These are phyloP conservation scores for Clavispora phyllophila DNA, from an alignment of 805 yeast genomes.

Conservation along the genomic window DNA sequence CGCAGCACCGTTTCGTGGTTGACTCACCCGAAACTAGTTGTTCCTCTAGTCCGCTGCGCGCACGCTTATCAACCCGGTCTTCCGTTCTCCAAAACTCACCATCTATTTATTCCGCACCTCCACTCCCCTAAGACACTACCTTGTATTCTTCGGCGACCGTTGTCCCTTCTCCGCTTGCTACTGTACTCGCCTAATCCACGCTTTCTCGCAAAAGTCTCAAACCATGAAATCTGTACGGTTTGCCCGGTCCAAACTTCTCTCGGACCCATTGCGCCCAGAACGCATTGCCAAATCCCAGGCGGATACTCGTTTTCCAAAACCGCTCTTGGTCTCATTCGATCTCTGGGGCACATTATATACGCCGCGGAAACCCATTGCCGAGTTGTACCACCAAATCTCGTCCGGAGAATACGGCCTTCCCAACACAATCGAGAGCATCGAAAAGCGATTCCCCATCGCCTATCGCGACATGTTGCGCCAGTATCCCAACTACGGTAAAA, in stretches of 20 bases:
- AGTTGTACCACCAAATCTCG: conserved; percentile 51
- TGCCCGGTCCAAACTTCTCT: conserved; percentile 2
- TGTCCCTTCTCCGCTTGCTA: no score
- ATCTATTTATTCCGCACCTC: no score
- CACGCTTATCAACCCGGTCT: no score
- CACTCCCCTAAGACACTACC: no score
- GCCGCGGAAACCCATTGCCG: conserved; percentile 48
- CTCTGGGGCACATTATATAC: conserved; percentile 64
- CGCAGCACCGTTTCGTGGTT: no score
- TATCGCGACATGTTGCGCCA: conserved; percentile 31
- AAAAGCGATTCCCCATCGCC: conserved; percentile 21
- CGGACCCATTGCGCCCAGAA: conserved; percentile 11
- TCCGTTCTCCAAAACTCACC: no score
- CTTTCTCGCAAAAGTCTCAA: no score
- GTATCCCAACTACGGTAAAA: conserved; percentile 64
- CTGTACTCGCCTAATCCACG: no score
- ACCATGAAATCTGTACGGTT: neutral
- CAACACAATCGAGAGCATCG: conserved; percentile 21
- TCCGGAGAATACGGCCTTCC: conserved; percentile 36
- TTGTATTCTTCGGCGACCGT: no score
- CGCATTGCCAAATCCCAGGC: conserved; percentile 13
- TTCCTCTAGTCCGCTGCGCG: no score
- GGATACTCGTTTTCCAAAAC: conserved; percentile 25
- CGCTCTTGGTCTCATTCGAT: conserved; percentile 56
- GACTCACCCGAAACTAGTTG: no score